Evolutionary conservation across 192 early-diverging fungal genomes (phyloP).

Genomic region (Backusella psychrophila): DNA sequence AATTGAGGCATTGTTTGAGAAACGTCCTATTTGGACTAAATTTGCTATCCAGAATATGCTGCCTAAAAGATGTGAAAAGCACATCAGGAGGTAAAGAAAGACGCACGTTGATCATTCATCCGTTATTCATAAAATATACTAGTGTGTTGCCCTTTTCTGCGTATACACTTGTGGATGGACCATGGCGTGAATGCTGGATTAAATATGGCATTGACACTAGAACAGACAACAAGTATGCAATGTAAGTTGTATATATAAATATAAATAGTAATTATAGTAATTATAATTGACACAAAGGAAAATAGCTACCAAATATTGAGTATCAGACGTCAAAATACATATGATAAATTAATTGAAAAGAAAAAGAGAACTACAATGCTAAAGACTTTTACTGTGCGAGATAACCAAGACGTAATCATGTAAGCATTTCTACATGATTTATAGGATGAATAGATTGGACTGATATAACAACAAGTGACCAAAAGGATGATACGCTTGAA

Average conservation of each 20-base stretch:
- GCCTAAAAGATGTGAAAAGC: constrained; percentile 22
- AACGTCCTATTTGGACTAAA: constrained; percentile 46
- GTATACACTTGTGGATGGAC: constrained; percentile 41
- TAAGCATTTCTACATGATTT: too few relatives aligned
- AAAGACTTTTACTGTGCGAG: neutral
- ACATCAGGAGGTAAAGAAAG: neutral
- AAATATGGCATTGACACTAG: constrained; percentile 44
- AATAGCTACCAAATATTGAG: neutral
- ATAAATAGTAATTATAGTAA: neutral
- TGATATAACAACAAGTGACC: too few relatives aligned
- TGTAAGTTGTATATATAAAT: constrained; percentile 8
- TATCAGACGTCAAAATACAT: neutral
- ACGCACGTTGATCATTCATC: too few relatives aligned
- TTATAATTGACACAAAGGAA: neutral
- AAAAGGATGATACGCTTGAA: neutral
- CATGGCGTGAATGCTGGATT: constrained; percentile 51
- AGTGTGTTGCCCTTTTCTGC: neutral
- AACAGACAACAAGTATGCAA: constrained; percentile 17
- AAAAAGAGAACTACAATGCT: neutral
- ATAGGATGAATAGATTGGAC: too few relatives aligned
- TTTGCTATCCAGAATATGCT: constrained; percentile 28
- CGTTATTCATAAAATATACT: too few relatives aligned
- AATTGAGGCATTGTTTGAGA: constrained; percentile 34
- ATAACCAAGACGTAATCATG: neutral
- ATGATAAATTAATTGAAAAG: neutral